Conservation (phyloP, 75 land plant species). For the Sequoiadendron giganteum region DNA sequence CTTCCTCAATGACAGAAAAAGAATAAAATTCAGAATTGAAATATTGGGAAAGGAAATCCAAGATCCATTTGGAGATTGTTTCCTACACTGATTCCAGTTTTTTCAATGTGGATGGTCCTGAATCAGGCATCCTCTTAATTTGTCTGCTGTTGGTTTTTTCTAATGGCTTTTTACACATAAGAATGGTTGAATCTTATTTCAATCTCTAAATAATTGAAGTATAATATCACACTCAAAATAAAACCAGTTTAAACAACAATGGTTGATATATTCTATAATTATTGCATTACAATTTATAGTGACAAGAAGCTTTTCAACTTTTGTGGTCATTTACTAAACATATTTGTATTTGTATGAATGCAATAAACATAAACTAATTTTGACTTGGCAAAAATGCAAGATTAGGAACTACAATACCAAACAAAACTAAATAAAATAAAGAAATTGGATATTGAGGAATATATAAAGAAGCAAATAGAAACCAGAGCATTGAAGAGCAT, state of each 20-base stretch:
- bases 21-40: background rate
- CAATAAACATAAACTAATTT: background rate
- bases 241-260: background rate
- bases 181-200: background rate
- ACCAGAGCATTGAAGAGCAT: background rate
- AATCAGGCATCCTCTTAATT: background rate
- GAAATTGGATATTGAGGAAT: background rate
- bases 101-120: background rate
- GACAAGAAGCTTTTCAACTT: background rate
- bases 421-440: background rate
- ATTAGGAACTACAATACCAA: background rate
- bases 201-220: background rate
- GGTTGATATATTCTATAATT: background rate
- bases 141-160: background rate
- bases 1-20: background rate
- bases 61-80: background rate
- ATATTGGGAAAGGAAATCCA: background rate
- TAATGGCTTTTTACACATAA: background rate
- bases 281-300: background rate
- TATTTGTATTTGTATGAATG: background rate
- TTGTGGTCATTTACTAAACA: background rate
- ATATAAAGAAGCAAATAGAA: background rate
- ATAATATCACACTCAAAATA: background rate
- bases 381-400: background rate
- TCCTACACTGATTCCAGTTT: background rate